Evolutionary conservation across 202 grass and related monocot genomes (phyloP).

Genomic region (Setaria italica): DNA sequence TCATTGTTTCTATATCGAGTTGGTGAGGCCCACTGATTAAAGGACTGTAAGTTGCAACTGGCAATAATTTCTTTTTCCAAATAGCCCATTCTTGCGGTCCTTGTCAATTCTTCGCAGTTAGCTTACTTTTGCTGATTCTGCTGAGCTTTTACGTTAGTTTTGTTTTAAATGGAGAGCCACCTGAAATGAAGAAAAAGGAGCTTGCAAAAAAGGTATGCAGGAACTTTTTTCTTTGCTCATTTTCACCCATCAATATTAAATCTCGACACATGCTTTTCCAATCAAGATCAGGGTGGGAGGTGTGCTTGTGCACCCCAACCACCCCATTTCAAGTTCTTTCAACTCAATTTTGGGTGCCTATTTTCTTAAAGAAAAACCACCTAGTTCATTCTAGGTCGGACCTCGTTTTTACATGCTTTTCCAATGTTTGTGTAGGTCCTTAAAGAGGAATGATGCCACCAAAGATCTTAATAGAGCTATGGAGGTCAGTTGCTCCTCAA

Average conservation of each 20-base stretch:
- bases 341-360: neutral
- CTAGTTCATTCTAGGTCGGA: neutral
- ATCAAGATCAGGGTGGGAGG: neutral
- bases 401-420: slow-evolving; percentile 6
- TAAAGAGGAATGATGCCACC: slow-evolving; percentile 71
- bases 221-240: slow-evolving; percentile 20
- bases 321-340: neutral
- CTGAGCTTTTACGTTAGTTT: slow-evolving; percentile 59
- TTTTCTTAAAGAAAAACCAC: neutral
- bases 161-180: slow-evolving; percentile 96
- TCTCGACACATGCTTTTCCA: neutral
- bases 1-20: neutral
- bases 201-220: slow-evolving; percentile 69
- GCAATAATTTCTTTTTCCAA: too few relatives aligned
- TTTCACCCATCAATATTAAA: slow-evolving; percentile 34
- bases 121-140: slow-evolving; percentile 22
- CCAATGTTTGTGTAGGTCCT: slow-evolving; percentile 63
- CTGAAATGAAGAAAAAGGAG: slow-evolving; percentile 85
- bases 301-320: neutral
- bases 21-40: neutral
- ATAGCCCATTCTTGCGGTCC: slow-evolving; percentile 3
- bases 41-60: too few relatives aligned
- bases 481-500: slow-evolving; percentile 62
- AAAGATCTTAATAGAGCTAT: slow-evolving; percentile 74
- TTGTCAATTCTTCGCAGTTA: slow-evolving; percentile 36